Percentiles rank a stretch among this genome's conserved stretches.
Evolutionary conservation across 805 yeast genomes (phyloP).

Genomic region (Ogataea allantospora): DNA sequence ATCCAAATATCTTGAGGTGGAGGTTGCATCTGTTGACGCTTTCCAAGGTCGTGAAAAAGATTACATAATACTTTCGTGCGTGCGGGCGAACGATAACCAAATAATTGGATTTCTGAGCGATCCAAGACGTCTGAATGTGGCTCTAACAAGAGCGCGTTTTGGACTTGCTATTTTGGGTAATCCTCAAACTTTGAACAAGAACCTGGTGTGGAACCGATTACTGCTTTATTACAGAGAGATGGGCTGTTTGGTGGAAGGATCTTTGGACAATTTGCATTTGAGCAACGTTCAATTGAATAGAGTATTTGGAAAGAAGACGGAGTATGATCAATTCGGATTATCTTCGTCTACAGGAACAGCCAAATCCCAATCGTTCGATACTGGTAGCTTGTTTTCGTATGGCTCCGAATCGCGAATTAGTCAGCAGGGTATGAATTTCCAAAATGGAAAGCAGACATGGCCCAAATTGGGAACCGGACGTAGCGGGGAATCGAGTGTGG

Average conservation of each 20-base stretch:
- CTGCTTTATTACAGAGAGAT: slow-evolving; percentile 75
- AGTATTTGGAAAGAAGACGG: slow-evolving; percentile 3
- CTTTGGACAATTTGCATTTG: slow-evolving; percentile 72
- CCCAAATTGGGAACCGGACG: slow-evolving; percentile 18
- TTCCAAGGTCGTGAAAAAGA: slow-evolving; percentile 61
- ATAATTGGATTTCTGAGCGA: slow-evolving; percentile 83
- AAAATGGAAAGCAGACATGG: slow-evolving; percentile 17
- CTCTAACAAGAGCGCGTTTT: slow-evolving; percentile 81
- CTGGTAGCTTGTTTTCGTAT: slow-evolving; percentile 39
- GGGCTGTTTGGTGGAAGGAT: slow-evolving; percentile 89
- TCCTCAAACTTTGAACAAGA: slow-evolving; percentile 70
- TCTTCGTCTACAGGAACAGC: slow-evolving; percentile 12
- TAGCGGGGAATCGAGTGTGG: neutral
- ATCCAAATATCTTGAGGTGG: slow-evolving; percentile 66
- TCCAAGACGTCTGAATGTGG: slow-evolving; percentile 85
- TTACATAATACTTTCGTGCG: slow-evolving; percentile 50
- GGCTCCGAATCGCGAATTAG: slow-evolving; percentile 24
- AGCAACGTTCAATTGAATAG: slow-evolving; percentile 55
- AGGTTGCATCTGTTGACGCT: slow-evolving; percentile 77
- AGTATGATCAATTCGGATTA: slow-evolving; percentile 2
- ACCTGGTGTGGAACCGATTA: slow-evolving; percentile 75
- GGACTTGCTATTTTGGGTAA: slow-evolving; percentile 83
- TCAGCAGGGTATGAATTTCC: slow-evolving; percentile 11
- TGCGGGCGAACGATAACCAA: slow-evolving; percentile 65
- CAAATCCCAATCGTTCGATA: slow-evolving; percentile 34